Conservation (phyloP, 768 basidiomycete genomes). For the Dendrothele bispora region DNA sequence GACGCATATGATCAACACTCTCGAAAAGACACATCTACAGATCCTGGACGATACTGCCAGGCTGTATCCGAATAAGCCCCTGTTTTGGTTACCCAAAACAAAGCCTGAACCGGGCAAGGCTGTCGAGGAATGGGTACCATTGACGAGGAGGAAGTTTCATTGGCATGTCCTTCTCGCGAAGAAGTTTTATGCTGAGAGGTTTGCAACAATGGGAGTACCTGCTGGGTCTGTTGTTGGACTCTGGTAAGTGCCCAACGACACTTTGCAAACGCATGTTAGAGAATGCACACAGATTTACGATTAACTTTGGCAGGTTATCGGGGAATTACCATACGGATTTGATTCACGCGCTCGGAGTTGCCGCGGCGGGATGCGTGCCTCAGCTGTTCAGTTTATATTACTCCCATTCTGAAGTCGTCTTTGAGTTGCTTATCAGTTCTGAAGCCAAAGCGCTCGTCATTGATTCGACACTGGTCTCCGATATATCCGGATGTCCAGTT, state of each 20-base stretch:
- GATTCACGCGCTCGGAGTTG: neutral
- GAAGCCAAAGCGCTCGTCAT: neutral
- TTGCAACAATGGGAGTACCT: neutral
- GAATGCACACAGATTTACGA: neutral
- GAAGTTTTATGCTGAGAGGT: neutral
- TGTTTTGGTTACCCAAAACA: neutral
- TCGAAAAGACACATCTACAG: neutral
- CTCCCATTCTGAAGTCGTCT: neutral
- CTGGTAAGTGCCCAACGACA: neutral
- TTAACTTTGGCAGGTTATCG: slow-evolving; percentile 1
- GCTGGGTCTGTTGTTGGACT: neutral
- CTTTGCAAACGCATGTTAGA: no score
- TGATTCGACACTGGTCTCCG: neutral
- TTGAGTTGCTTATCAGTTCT: neutral
- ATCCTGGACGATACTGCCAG: neutral
- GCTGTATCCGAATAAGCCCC: neutral
- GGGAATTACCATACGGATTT: neutral
- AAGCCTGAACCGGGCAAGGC: neutral
- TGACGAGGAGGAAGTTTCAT: neutral
- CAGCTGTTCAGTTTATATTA: slow-evolving; percentile 1
- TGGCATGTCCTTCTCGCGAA: neutral
- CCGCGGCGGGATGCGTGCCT: neutral
- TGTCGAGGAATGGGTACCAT: neutral
- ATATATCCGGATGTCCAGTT: neutral
- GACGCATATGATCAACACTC: neutral